Conservation (phyloP, 352 stramenopile species). For the Phytophthora quininea region DNA sequence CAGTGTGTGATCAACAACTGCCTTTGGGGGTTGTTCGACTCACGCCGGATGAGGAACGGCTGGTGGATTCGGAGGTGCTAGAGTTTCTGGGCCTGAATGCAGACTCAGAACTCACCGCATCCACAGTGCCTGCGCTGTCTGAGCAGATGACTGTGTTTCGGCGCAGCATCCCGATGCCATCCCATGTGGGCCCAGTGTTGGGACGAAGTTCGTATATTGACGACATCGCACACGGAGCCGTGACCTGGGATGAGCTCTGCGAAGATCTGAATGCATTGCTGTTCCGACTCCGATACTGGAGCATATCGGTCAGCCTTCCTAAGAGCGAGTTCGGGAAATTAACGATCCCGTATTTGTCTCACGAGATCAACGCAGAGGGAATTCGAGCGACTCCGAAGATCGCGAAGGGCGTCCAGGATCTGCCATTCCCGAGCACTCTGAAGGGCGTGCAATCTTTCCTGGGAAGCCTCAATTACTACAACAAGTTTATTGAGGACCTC, state of each 20-base stretch:
- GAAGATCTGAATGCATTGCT: conserved; percentile 2
- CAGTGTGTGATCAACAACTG: conserved; percentile 22
- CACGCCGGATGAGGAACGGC: neutral
- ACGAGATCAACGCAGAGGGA: neutral
- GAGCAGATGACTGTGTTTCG: conserved; percentile 1
- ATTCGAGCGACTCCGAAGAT: neutral
- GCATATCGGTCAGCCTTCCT: conserved; percentile 6
- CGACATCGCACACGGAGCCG: conserved; percentile 4
- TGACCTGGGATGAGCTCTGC: conserved; percentile 3
- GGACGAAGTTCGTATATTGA: conserved; percentile 12
- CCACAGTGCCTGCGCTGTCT: neutral
- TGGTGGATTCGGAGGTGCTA: conserved; percentile 2
- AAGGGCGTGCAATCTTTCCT: neutral
- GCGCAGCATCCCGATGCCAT: neutral
- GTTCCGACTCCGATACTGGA: neutral
- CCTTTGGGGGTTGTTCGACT: conserved; percentile 12
- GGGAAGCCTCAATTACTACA: neutral
- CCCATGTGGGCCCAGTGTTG: neutral
- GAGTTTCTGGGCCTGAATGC: neutral
- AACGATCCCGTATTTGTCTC: neutral
- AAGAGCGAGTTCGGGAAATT: conserved; percentile 14
- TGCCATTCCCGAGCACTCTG: neutral
- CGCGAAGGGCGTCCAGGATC: neutral
- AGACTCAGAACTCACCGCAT: neutral
- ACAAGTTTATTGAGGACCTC: neutral